Evolutionary conservation across 1,284 basidiomycete species (phyloP).

Genomic region (Lignosus rhinocerotis): DNA sequence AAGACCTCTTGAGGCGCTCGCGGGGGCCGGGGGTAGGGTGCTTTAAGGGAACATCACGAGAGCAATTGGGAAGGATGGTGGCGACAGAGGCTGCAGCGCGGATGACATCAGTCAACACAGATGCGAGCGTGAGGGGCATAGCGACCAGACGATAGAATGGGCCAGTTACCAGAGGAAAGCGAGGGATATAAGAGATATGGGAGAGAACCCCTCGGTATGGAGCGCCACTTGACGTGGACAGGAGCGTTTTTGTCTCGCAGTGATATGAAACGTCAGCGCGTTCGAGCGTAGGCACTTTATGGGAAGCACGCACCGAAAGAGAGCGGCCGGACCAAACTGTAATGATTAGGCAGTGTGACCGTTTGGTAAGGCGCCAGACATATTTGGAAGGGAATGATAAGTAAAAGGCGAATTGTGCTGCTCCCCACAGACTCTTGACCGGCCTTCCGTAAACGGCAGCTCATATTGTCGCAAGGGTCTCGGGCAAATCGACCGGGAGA

Average conservation of each 20-base stretch:
- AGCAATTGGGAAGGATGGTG: neutral
- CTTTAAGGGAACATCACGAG: slow-evolving; percentile 4
- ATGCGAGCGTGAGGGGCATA: slow-evolving; percentile 13
- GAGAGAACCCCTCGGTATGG: slow-evolving; percentile 16
- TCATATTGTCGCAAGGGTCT: slow-evolving; percentile 7
- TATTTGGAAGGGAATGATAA: slow-evolving; percentile 20
- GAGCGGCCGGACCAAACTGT: slow-evolving; percentile 21
- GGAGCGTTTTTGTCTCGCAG: slow-evolving; percentile 37
- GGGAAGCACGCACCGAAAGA: slow-evolving; percentile 37
- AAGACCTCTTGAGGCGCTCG: slow-evolving; percentile 17
- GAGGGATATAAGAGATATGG: slow-evolving; percentile 23
- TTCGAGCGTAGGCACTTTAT: slow-evolving; percentile 37
- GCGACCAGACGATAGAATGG: slow-evolving; percentile 8
- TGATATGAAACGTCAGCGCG: slow-evolving; percentile 42
- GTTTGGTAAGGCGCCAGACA: slow-evolving; percentile 23
- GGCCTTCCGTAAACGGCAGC: slow-evolving; percentile 14
- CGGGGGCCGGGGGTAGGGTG: neutral
- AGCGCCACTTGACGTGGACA: slow-evolving; percentile 36
- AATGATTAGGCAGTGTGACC: slow-evolving; percentile 20
- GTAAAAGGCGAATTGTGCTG: slow-evolving; percentile 12
- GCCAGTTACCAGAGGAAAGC: neutral
- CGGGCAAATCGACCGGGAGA: slow-evolving; percentile 16
- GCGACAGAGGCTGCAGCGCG: slow-evolving; percentile 1
- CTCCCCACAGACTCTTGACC: slow-evolving; percentile 5
- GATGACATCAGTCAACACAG: slow-evolving; percentile 11